These are phyloP conservation scores for Pythium brachiatum DNA, from an alignment of 352 stramenopile species.

Conservation along the genomic window DNA sequence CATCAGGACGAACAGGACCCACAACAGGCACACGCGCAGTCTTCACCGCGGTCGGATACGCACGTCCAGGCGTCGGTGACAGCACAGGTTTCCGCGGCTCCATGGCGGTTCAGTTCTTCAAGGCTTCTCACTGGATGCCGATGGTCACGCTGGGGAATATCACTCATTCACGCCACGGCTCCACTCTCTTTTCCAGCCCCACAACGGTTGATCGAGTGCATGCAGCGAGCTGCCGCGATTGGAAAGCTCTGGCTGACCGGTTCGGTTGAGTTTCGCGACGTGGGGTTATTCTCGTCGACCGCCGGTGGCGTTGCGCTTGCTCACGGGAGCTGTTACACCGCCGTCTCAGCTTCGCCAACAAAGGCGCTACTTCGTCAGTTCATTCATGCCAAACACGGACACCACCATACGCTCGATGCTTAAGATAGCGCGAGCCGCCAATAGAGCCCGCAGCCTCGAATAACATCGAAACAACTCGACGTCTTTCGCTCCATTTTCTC, in stretches of 20 bases:
- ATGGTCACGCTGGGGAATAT: neutral
- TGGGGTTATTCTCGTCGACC: conserved; percentile 17
- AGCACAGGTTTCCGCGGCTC: conserved; percentile 15
- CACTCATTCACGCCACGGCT: neutral
- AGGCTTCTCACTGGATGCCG: neutral
- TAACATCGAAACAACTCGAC: neutral
- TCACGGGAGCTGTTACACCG: conserved; percentile 8
- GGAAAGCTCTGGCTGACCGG: neutral
- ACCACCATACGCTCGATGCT: neutral
- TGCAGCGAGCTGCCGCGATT: neutral
- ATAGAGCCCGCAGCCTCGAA: neutral
- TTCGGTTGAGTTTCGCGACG: neutral
- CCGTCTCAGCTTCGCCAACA: conserved; percentile 1
- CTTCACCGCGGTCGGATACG: conserved; percentile 7
- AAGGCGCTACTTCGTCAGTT: neutral
- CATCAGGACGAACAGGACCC: conserved; percentile 3
- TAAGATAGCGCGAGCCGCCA: neutral
- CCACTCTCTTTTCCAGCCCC: neutral
- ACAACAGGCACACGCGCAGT: conserved; percentile 8
- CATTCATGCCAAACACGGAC: neutral
- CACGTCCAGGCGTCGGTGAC: conserved; percentile 8
- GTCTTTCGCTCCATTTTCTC: neutral
- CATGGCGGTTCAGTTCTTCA: conserved; percentile 2
- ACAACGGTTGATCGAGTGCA: neutral
- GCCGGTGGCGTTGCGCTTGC: neutral